Percentiles rank a stretch among this genome's conserved stretches.
phyloP scores from a whole-genome alignment of 2,329 filamentous ascomycete genomes.

The Nemania sp. region DNA sequence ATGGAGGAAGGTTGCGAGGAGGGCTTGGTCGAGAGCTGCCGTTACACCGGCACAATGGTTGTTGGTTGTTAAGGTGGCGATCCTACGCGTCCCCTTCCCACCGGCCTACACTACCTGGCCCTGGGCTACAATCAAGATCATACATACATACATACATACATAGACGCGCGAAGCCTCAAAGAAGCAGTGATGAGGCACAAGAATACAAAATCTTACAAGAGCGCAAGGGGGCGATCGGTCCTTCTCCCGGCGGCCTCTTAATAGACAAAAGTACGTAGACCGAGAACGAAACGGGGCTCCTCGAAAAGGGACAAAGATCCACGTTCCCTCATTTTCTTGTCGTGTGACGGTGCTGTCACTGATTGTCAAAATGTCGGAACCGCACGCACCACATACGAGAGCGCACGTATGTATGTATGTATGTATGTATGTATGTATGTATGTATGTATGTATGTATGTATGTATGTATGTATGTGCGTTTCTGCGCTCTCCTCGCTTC shows the following conservation, averaged over 20 bases:
- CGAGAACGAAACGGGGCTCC: neutral
- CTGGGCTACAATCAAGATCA: slow-evolving; percentile 1
- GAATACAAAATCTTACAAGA: neutral
- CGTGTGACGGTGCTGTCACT: slow-evolving; percentile 10
- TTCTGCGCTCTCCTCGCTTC: slow-evolving; percentile 16
- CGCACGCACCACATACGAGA: slow-evolving; percentile 12
- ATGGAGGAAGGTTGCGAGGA: neutral
- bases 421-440: too few species aligned
- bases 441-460: too few species aligned
- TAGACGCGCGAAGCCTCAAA: slow-evolving; percentile 1
- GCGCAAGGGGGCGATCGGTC: slow-evolving; percentile 4
- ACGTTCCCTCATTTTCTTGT: neutral
- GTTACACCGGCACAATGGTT: slow-evolving; percentile 2
- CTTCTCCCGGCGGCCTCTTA: neutral
- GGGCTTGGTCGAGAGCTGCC: slow-evolving; percentile 7
- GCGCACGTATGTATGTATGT: too few species aligned
- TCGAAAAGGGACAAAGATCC: neutral
- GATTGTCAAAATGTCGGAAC: slow-evolving; percentile 5
- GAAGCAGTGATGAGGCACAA: slow-evolving; percentile 5
- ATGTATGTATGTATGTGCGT: too few species aligned
- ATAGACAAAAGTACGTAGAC: neutral
- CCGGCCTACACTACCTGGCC: neutral
- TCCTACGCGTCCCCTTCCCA: neutral
- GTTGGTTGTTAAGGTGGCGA: neutral
- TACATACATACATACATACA: neutral